These are phyloP conservation scores for Trametes punicea DNA, from an alignment of 768 basidiomycete genomes.

Conservation along the genomic window DNA sequence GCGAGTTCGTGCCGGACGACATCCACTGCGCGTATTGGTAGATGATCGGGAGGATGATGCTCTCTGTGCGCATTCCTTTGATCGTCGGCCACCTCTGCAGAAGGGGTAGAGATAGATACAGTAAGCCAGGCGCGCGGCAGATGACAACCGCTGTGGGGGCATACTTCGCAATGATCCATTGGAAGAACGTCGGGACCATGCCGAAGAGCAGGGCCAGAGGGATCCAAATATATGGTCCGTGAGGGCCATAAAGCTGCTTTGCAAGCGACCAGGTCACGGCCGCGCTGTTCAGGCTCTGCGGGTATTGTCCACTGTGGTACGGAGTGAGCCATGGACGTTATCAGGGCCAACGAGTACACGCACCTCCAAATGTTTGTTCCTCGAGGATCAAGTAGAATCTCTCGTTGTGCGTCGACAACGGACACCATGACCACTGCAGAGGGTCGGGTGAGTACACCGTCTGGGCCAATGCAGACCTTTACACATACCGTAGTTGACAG, in stretches of 20 bases:
- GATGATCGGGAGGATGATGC: conserved; percentile 54
- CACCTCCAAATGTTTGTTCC: conserved; percentile 59
- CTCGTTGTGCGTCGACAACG: conserved; percentile 49
- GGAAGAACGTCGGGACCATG: conserved; percentile 47
- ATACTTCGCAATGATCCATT: conserved; percentile 53
- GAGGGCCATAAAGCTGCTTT: conserved; percentile 50
- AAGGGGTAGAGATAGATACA: too few relatives aligned
- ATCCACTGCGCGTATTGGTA: conserved; percentile 42
- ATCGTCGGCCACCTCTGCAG: conserved; percentile 52
- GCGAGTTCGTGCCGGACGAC: conserved; percentile 55
- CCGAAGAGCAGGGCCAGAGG: conserved; percentile 54
- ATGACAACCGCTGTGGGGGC: not conserved
- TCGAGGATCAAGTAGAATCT: conserved; percentile 46
- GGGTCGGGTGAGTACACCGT: conserved; percentile 22
- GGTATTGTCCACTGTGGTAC: conserved; percentile 40
- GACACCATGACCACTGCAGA: conserved; percentile 54
- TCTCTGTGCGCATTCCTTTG: conserved; percentile 47
- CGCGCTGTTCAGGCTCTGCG: conserved; percentile 52
- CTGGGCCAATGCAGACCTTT: too few relatives aligned
- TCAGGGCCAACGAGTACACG: not conserved
- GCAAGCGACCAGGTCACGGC: conserved; percentile 66
- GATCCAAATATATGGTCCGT: conserved; percentile 55
- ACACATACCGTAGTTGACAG: conserved; percentile 37
- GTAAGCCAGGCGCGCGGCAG: not conserved
- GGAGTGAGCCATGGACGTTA: not conserved